Evolutionary conservation across 2,329 filamentous ascomycete genomes (phyloP), one percentile per base, ranked within the genome.

Genomic region (Hymenoscyphus repandus): DNA sequence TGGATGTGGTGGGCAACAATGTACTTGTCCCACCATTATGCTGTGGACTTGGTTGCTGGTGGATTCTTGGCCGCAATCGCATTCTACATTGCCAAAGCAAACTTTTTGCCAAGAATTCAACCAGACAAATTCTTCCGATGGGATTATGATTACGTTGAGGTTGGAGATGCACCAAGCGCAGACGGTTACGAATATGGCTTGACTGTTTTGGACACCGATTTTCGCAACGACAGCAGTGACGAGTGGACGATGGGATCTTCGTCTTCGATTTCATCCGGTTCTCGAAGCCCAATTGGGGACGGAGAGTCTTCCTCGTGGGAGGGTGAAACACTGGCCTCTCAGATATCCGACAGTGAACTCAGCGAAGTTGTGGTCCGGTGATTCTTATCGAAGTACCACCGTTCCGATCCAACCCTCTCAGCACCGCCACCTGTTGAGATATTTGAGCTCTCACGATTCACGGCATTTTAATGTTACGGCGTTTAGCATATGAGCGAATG

Each of bases 1-100:
- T 96, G 92, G 92, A 84, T 96, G 63, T 96, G 90, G 88, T 97
- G 92, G 90, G 88, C 91, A 11, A 97, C 92, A 60, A 96, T 97
- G 90, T 96, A 97, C 67, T 80, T 97, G 47, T 95, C 89, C 64
- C 92, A 97, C 71, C 92, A 97, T 73, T 97, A 97, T 67, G 92
- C 91, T 31, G 87, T 97, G 37, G 92, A 97, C 68, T 76, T 97
- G 45, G 89, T 96, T 22, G 89, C 81, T 33, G 92, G 92, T 60
- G 90, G 86, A 66, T 75, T 96, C 53, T 75, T 90, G 53, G 86
- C 90, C 20, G 85, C 85, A 11, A 74, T 86, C 45, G 83, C 86
- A 52, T 97, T 89, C 75, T 95, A 92, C 71, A 81, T 90, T 54
- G 82, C 87, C 50, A 88, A 88, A 65, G 80, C 85, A 38, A 83